These are phyloP conservation scores for Roridomyces roridus DNA, from an alignment of 768 basidiomycete species.

Conservation along the genomic window DNA sequence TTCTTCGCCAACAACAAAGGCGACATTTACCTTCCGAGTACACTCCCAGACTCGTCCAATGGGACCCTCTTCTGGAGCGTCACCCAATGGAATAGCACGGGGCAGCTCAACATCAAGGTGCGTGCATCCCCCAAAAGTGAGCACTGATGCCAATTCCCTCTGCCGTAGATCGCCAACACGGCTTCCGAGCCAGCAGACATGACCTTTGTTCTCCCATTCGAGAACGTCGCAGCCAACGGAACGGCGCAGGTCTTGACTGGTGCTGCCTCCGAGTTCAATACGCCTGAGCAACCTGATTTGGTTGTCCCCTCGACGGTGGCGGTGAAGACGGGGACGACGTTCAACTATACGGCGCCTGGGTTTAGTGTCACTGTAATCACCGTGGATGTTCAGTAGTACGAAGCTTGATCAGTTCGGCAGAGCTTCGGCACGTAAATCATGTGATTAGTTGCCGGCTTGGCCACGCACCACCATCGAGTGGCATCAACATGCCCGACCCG, in stretches of 20 bases:
- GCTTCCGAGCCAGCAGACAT: conserved; percentile 44
- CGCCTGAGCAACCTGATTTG: conserved; percentile 52
- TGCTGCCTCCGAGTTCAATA: conserved; percentile 57
- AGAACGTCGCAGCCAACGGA: conserved; percentile 48
- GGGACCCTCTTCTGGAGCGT: conserved; percentile 72
- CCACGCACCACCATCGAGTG: no score
- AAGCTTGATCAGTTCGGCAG: no score
- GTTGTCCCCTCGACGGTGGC: conserved; percentile 52
- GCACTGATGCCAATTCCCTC: not conserved
- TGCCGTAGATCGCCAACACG: conserved; percentile 58
- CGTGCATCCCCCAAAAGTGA: not conserved
- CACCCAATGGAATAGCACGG: conserved; percentile 41
- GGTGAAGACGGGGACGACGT: conserved; percentile 54
- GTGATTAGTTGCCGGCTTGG: no score
- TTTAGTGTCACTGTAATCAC: conserved; percentile 49
- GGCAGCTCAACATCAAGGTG: conserved; percentile 66
- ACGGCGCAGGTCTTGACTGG: conserved; percentile 59
- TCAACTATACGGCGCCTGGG: conserved; percentile 61
- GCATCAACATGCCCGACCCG: no score
- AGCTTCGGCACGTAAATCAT: no score
- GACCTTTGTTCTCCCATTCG: conserved; percentile 62
- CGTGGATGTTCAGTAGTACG: no score
- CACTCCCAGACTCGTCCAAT: conserved; percentile 46
- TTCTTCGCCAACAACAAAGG: conserved; percentile 69
- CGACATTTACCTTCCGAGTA: conserved; percentile 68